Conservation (phyloP, 305 asterid species). For the Fraxinus albicans region DNA sequence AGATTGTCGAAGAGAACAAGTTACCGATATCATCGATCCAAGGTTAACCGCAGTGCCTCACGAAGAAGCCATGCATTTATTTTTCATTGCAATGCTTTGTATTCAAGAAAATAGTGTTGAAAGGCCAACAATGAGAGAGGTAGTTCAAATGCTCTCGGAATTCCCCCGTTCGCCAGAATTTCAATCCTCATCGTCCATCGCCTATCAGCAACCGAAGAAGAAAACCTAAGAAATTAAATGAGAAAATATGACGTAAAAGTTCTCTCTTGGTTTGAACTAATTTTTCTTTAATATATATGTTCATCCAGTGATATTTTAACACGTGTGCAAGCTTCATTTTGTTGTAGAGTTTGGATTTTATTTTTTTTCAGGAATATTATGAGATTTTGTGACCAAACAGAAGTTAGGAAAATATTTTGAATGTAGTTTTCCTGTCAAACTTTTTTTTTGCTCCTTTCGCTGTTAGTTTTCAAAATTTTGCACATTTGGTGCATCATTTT, state of each 20-base stretch:
- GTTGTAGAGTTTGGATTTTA: background rate
- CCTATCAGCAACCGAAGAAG: background rate
- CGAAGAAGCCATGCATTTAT: constrained; percentile 78
- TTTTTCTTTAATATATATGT: background rate
- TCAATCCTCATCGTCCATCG: background rate
- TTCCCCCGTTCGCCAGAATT: constrained; percentile 34
- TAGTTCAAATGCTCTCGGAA: constrained; percentile 49
- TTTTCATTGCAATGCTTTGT: constrained; percentile 91
- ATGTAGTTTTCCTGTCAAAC: background rate
- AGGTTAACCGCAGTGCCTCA: constrained; percentile 59
- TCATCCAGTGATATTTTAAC: background rate
- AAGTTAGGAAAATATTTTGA: background rate
- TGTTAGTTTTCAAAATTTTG: background rate
- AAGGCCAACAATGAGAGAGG: constrained; percentile 74
- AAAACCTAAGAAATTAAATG: background rate
- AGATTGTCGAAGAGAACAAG: constrained; percentile 65
- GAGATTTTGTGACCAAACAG: background rate
- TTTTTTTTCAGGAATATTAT: background rate
- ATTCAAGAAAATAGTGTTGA: constrained; percentile 77
- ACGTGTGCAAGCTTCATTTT: background rate
- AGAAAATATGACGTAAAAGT: background rate
- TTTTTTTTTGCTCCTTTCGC: background rate
- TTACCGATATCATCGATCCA: constrained; percentile 51
- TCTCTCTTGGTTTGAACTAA: constrained; percentile 37
- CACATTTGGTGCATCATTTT: background rate